Evolutionary conservation across 345 rosid genomes (phyloP).

Genomic region (Firmiana major): DNA sequence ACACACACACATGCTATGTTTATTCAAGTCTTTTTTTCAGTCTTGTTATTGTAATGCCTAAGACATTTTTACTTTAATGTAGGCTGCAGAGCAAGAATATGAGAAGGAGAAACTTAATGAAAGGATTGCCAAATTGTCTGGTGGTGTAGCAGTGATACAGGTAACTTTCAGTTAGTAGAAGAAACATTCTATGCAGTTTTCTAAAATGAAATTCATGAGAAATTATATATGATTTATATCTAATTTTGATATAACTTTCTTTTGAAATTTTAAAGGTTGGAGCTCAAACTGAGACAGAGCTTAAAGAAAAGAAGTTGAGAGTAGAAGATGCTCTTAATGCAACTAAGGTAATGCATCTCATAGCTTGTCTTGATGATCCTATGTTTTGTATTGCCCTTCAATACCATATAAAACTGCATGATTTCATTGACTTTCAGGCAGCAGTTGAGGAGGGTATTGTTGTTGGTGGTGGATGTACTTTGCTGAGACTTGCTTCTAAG

Average conservation of each 20-base stretch:
- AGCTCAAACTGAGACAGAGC: constrained; percentile 88
- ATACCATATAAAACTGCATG: neutral
- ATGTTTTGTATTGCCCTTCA: neutral
- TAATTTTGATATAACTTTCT: neutral
- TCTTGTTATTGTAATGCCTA: neutral
- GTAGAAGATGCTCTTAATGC: constrained; percentile 99
- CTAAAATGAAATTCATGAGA: neutral
- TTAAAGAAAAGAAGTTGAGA: constrained; percentile 92
- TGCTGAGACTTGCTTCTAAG: constrained; percentile 62
- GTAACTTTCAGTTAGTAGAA: constrained; percentile 20
- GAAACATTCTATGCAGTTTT: neutral
- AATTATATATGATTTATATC: neutral
- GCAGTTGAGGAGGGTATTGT: constrained; percentile 93
- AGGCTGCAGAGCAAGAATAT: constrained; percentile 92
- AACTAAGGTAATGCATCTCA: constrained; percentile 56
- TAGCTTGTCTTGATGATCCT: neutral
- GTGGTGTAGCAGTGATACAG: constrained; percentile 89
- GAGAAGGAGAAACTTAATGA: constrained; percentile 92
- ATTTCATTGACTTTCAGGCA: constrained; percentile 38
- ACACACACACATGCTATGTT: neutral
- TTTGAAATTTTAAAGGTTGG: constrained; percentile 50
- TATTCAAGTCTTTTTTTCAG: neutral
- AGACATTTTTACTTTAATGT: constrained; percentile 10
- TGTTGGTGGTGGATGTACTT: constrained; percentile 88
- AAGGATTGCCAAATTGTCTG: constrained; percentile 91